Percentiles rank a stretch among this genome's conserved stretches.
Evolutionary conservation across 2,329 filamentous ascomycete genomes (phyloP).

Genomic region (Beauveria sp.): DNA sequence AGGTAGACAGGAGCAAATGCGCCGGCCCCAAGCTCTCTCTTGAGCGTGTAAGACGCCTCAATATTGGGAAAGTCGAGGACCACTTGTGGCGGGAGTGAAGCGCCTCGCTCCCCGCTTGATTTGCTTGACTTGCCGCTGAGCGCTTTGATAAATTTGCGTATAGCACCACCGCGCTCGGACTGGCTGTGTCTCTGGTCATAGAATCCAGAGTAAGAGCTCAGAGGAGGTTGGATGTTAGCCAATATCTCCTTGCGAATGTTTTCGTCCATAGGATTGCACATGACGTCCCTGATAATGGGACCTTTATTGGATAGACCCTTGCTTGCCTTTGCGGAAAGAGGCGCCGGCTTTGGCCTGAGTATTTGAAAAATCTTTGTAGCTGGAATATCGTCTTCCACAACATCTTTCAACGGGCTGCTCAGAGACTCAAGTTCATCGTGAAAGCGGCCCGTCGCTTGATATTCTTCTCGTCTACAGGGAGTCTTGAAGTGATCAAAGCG

Average conservation of each 20-base stretch:
- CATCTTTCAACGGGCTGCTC: slow-evolving; percentile 69
- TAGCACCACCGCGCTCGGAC: slow-evolving; percentile 63
- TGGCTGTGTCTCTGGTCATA: slow-evolving; percentile 59
- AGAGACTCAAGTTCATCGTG: slow-evolving; percentile 31
- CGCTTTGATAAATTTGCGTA: slow-evolving; percentile 73
- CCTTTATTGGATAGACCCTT: slow-evolving; percentile 47
- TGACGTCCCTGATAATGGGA: slow-evolving; percentile 69
- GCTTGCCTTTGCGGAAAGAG: slow-evolving; percentile 24
- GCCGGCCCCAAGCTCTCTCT: slow-evolving; percentile 80
- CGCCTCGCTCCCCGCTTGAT: slow-evolving; percentile 52
- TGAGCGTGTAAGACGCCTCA: slow-evolving; percentile 64
- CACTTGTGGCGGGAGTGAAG: slow-evolving; percentile 51
- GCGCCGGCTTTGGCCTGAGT: slow-evolving; percentile 32
- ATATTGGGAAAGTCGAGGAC: slow-evolving; percentile 60
- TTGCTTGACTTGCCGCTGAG: slow-evolving; percentile 46
- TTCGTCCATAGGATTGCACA: slow-evolving; percentile 88
- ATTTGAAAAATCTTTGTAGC: slow-evolving; percentile 44
- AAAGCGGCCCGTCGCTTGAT: slow-evolving; percentile 18
- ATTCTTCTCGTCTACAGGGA: slow-evolving; percentile 53
- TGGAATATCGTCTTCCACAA: slow-evolving; percentile 44
- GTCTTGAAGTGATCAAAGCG: slow-evolving; percentile 64
- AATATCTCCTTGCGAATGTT: slow-evolving; percentile 67
- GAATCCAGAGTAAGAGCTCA: slow-evolving; percentile 71
- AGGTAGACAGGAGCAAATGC: slow-evolving; percentile 95
- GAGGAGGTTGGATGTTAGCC: slow-evolving; percentile 61